Evolutionary conservation across 331 rosid species (phyloP), one percentile per base, ranked within the genome.

Genomic region (Cydonia oblonga): DNA sequence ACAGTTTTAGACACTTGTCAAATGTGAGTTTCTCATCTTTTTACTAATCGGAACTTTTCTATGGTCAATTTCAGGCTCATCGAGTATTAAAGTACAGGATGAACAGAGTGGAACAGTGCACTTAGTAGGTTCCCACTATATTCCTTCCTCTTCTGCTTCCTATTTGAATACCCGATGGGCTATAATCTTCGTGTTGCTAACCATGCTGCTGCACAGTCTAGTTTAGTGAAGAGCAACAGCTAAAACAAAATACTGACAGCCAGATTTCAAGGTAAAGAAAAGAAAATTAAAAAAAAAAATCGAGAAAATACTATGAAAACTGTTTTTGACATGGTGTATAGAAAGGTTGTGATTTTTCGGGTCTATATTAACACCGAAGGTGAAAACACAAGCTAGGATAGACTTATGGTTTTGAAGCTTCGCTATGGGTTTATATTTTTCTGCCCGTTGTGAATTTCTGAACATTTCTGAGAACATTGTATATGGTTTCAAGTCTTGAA

Each of bases 81-180:
- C 98, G 57, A 84, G 75, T 81, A 95, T 95, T 81, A 66, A 86
- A 83, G 96, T 95, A 61, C 72, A 74, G 80, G 98, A 95, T 75
- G 97, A 95, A 82, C 79, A 80, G 76, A 91, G 89, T 4, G 97
- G 97, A 75, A 95, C 93, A 3, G 92, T 95, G 67, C 98, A 89
- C 84, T 89, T 95, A 89, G 97, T 91, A 61, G 98, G 98, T 79
- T 77, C 74, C 71, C 98, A 89, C 83, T 64, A 53, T 66, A 75
- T 91, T 74, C 65, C 88, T 77, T 72, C 88, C 74, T 70, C 88
- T 75, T 86, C 85, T 68, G 86, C 85, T 60, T 64, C 58, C 78
- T 61, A 82, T 76, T 69, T 77, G 80, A 75, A 84, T 76, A 76
- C 69, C 77, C 76, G 68, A 61, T 12, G 70, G 83, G 57, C 85